These are phyloP conservation scores for Nitzschia sp. DNA, from an alignment of 108 stramenopile genomes.

Conservation along the genomic window DNA sequence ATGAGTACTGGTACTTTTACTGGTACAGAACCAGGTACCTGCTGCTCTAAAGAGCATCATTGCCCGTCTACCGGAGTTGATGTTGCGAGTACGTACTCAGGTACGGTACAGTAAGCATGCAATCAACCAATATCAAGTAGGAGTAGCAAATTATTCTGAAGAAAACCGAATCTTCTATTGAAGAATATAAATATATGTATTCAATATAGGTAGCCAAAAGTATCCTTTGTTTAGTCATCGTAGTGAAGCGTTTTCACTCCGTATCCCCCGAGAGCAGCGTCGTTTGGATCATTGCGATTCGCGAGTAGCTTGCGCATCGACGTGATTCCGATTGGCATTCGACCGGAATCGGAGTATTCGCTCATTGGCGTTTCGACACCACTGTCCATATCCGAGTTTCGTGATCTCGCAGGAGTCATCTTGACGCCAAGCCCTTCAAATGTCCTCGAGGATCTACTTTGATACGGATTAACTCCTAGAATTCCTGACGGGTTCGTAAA, in stretches of 20 bases:
- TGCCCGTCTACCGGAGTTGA: too few species aligned
- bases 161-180: too few species aligned
- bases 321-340: slow-evolving; percentile 37
- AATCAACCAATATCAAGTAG: too few species aligned
- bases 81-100: too few species aligned
- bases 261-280: background rate
- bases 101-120: too few species aligned
- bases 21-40: too few species aligned
- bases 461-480: slow-evolving; percentile 24
- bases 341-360: slow-evolving; percentile 30
- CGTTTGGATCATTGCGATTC: background rate
- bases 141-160: too few species aligned
- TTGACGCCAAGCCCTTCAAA: slow-evolving; percentile 27
- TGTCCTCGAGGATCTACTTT: background rate
- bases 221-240: too few species aligned
- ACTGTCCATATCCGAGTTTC: slow-evolving; percentile 3
- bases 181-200: too few species aligned
- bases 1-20: too few species aligned
- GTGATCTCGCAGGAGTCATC: slow-evolving; percentile 23
- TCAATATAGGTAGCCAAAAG: too few species aligned
- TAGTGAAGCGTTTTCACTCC: slow-evolving; percentile 27
- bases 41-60: too few species aligned
- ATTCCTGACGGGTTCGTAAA: slow-evolving; percentile 37
- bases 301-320: slow-evolving; percentile 44
- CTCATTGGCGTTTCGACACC: slow-evolving; percentile 37